These are phyloP conservation scores for Takashimella koratensis DNA, from an alignment of 1,284 basidiomycete species.

Conservation along the genomic window DNA sequence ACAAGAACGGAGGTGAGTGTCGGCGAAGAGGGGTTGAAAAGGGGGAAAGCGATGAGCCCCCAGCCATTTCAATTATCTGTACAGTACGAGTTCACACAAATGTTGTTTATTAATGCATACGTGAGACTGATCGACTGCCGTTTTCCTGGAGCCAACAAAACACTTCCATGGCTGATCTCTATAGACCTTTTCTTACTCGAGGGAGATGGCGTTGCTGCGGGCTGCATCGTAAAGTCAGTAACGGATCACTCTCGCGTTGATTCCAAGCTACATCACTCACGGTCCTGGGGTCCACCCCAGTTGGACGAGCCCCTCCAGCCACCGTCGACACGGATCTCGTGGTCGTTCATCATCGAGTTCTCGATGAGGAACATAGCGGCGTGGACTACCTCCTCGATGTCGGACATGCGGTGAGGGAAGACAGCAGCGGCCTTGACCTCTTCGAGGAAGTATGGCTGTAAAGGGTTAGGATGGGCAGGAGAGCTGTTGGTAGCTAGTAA, in stretches of 20 bases:
- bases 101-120: too few relatives aligned
- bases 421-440: constrained; percentile 20
- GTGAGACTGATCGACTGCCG: too few relatives aligned
- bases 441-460: constrained; percentile 18
- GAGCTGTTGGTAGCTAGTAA: neutral
- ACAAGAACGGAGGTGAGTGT: too few relatives aligned
- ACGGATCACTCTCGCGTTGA: too few relatives aligned
- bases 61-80: too few relatives aligned
- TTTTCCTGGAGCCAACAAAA: too few relatives aligned
- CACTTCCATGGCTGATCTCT: too few relatives aligned
- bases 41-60: too few relatives aligned
- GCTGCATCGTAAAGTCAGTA: constrained; percentile 1
- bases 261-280: constrained; percentile 8
- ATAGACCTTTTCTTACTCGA: too few relatives aligned
- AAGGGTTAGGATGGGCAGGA: neutral
- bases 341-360: constrained; percentile 35
- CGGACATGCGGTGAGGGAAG: constrained; percentile 17
- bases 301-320: constrained; percentile 20
- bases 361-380: constrained; percentile 28
- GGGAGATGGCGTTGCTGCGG: constrained; percentile 12
- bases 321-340: constrained; percentile 22
- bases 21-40: too few relatives aligned
- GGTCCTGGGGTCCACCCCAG: constrained; percentile 18
- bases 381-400: constrained; percentile 20
- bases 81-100: too few relatives aligned